These are phyloP conservation scores for Trametes sp. DNA, from an alignment of 1,284 basidiomycete species.

Conservation along the genomic window DNA sequence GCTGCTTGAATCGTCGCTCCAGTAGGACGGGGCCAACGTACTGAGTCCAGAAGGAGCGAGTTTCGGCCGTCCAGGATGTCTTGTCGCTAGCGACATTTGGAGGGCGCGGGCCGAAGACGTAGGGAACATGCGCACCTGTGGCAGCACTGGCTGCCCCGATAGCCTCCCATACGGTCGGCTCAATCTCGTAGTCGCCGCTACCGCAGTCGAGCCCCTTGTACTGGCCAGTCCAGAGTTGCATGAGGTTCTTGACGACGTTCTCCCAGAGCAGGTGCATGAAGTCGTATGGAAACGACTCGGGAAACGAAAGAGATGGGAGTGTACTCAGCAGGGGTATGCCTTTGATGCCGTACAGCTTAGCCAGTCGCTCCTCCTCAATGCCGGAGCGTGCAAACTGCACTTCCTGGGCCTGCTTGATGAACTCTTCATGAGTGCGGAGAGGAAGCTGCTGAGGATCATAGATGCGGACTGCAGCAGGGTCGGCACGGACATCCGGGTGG, in stretches of 20 bases:
- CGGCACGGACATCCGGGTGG: conserved; percentile 12
- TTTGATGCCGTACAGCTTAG: conserved; percentile 51
- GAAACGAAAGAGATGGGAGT: conserved; percentile 48
- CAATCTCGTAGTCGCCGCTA: conserved; percentile 42
- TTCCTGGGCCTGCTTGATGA: conserved; percentile 43
- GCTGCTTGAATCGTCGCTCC: conserved; percentile 36
- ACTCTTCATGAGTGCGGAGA: conserved; percentile 43
- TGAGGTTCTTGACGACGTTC: conserved; percentile 50
- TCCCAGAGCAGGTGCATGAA: conserved; percentile 58
- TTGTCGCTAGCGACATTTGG: conserved; percentile 47
- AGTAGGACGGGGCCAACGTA: conserved; percentile 52
- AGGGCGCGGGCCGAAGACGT: conserved; percentile 45
- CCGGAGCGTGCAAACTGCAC: conserved; percentile 41
- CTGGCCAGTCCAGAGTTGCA: conserved; percentile 48
- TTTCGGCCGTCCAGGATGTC: conserved; percentile 39
- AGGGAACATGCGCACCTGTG: conserved; percentile 46
- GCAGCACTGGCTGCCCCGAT: conserved; percentile 46
- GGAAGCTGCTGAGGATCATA: conserved; percentile 51
- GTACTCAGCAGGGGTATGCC: conserved; percentile 44
- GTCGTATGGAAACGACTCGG: conserved; percentile 52
- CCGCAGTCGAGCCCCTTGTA: conserved; percentile 49
- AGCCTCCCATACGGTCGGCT: conserved; percentile 45
- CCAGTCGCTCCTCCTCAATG: conserved; percentile 35
- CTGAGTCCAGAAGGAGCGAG: conserved; percentile 48
- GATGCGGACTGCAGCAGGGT: conserved; percentile 1